Percentiles rank a stretch among this genome's conserved stretches.
phyloP scores from a whole-genome alignment of 2,329 filamentous ascomycete species.

The Alternaria postmessia region DNA sequence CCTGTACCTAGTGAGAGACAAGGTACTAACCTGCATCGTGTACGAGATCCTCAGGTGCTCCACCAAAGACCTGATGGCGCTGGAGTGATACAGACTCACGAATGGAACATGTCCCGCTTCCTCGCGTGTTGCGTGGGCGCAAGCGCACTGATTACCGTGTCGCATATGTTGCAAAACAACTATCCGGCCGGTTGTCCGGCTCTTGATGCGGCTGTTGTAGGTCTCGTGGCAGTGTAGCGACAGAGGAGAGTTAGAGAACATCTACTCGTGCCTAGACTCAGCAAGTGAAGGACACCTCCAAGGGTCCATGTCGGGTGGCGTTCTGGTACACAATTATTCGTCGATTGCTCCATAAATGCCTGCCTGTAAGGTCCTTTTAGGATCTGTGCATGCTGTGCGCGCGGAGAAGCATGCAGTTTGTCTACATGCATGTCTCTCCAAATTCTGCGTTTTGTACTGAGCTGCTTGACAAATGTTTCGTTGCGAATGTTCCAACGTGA shows the following conservation, averaged over 20 bases:
- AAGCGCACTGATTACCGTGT: conserved; percentile 38
- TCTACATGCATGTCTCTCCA: conserved; percentile 18
- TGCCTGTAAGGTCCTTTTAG: conserved; percentile 24
- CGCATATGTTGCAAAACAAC: conserved; percentile 35
- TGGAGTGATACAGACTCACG: conserved; percentile 38
- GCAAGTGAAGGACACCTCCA: conserved; percentile 3
- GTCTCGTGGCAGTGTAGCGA: conserved; percentile 18
- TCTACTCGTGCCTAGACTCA: conserved; percentile 6
- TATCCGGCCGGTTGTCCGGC: conserved; percentile 30
- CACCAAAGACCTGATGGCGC: conserved; percentile 31
- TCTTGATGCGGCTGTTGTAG: conserved; percentile 36
- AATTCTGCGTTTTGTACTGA: conserved; percentile 18
- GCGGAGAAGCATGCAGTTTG: conserved; percentile 25
- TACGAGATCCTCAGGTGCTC: conserved; percentile 18
- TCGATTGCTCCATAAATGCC: conserved; percentile 11
- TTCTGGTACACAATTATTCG: conserved; percentile 10
- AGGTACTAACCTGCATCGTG: conserved; percentile 27
- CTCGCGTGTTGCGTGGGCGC: conserved; percentile 45
- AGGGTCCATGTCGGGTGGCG: conserved; percentile 23
- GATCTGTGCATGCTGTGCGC: conserved; percentile 42
- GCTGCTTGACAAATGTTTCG: conserved; percentile 21
- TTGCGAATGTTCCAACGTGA: conserved; percentile 36
- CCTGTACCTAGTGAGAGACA: conserved; percentile 25
- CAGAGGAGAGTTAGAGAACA: conserved; percentile 11
- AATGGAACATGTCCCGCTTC: conserved; percentile 36